These are phyloP conservation scores for Houttuynia cordata DNA, from an alignment of 164 flowering plant genomes.

Conservation along the genomic window DNA sequence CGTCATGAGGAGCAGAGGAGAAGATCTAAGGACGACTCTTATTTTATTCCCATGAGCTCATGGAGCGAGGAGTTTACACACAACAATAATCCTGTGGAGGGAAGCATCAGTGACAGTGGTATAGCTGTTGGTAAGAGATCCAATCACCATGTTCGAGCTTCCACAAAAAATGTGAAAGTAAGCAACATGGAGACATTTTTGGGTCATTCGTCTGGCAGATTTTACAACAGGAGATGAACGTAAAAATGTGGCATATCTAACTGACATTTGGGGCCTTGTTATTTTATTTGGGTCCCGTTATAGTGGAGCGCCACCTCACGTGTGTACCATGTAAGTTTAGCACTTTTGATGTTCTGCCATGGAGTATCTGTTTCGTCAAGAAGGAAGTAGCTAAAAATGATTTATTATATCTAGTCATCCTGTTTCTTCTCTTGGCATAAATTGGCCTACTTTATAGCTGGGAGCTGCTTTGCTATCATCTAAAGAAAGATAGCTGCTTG, in stretches of 20 bases:
- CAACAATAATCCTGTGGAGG: constrained; percentile 47
- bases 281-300: not conserved
- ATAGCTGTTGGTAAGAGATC: constrained; percentile 39
- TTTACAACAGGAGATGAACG: not conserved
- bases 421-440: too few species aligned
- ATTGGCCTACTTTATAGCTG: too few species aligned
- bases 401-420: too few species aligned
- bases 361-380: too few species aligned
- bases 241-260: not conserved
- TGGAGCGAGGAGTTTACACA: constrained; percentile 64
- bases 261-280: not conserved
- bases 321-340: too few species aligned
- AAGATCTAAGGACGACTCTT: constrained; percentile 65
- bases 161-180: not conserved
- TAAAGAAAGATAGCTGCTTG: too few species aligned
- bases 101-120: constrained; percentile 85
- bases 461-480: too few species aligned
- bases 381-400: too few species aligned
- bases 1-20: constrained; percentile 45
- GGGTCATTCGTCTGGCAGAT: not conserved
- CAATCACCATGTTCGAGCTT: constrained; percentile 6
- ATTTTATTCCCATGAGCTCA: constrained; percentile 59
- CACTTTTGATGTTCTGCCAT: too few species aligned
- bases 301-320: not conserved
- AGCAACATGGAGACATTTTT: not conserved